Conservation (phyloP, 1,284 basidiomycete species). For the Rhodofomes roseus region DNA sequence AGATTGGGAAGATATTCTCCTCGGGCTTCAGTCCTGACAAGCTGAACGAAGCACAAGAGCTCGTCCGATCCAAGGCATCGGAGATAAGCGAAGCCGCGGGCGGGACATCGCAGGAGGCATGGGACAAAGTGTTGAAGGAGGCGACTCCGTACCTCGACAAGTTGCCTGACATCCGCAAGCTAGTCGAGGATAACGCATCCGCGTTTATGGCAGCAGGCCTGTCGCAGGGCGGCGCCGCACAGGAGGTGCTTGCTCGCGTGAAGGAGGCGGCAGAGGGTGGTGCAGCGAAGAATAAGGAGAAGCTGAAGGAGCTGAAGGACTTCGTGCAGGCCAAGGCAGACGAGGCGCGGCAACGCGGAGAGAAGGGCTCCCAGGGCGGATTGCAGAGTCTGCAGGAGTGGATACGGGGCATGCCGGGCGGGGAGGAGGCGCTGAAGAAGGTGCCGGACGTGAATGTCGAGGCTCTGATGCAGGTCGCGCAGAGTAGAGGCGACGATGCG, state of each 20-base stretch:
- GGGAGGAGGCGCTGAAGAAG: constrained; percentile 30
- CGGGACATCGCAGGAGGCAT: constrained; percentile 25
- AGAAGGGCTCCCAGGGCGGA: constrained; percentile 5
- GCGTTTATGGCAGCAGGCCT: constrained; percentile 21
- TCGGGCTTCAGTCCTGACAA: constrained; percentile 26
- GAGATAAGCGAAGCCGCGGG: constrained; percentile 26
- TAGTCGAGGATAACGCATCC: constrained; percentile 22
- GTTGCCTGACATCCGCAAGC: constrained; percentile 26
- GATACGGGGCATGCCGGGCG: constrained; percentile 27
- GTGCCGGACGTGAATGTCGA: constrained; percentile 28
- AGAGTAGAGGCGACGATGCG: constrained; percentile 30
- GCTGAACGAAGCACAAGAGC: constrained; percentile 21
- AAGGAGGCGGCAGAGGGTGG: constrained; percentile 24
- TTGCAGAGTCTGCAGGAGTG: constrained; percentile 22
- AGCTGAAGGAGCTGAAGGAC: constrained; percentile 28
- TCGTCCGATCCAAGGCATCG: constrained; percentile 26
- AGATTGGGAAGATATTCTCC: constrained; percentile 26
- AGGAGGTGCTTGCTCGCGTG: constrained; percentile 28
- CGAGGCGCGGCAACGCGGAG: constrained; percentile 18
- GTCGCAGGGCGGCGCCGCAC: constrained; percentile 16
- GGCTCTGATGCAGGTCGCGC: constrained; percentile 26
- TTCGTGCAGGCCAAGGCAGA: constrained; percentile 27
- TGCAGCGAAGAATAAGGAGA: constrained; percentile 25
- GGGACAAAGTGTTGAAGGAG: constrained; percentile 28
- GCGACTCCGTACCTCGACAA: constrained; percentile 29